These are phyloP conservation scores for Hypocrella siamensis DNA, from an alignment of 2,329 filamentous ascomycete genomes.

Conservation along the genomic window DNA sequence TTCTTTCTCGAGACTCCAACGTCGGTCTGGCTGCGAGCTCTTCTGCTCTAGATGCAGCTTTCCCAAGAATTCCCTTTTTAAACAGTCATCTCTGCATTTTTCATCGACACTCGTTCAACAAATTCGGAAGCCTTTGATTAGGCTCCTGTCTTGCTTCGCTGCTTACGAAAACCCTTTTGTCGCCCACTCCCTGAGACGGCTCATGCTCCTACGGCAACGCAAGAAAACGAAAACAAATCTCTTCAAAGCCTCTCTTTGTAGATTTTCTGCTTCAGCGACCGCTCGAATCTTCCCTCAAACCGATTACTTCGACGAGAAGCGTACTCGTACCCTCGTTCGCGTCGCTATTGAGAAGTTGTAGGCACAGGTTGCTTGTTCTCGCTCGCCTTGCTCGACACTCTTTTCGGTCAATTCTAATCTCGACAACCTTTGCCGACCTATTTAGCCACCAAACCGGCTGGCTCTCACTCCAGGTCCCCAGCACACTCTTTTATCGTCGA, in stretches of 20 bases:
- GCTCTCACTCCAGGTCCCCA: no score
- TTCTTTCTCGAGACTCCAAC: conserved; percentile 9
- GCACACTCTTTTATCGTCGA: no score
- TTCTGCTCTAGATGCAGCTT: conserved; percentile 14
- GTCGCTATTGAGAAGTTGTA: not conserved
- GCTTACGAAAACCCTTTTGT: conserved; percentile 1
- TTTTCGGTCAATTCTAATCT: no score
- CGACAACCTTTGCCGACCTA: no score
- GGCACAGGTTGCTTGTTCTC: not conserved
- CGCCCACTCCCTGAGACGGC: not conserved
- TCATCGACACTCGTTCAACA: conserved; percentile 15
- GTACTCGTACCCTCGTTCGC: not conserved
- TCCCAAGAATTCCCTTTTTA: conserved; percentile 11
- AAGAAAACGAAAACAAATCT: no score
- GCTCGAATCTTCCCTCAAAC: no score
- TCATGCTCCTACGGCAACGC: no score
- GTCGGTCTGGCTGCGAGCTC: conserved; percentile 8
- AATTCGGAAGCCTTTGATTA: conserved; percentile 14
- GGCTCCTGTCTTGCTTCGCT: conserved; percentile 16
- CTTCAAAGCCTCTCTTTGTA: no score
- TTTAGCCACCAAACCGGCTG: no score
- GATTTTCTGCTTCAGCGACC: no score
- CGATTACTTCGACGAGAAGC: not conserved
- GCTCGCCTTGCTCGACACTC: no score
- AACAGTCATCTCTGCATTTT: conserved; percentile 11